Evolutionary conservation across 257 asterid genomes (phyloP).

Genomic region (Apocynum venetum): DNA sequence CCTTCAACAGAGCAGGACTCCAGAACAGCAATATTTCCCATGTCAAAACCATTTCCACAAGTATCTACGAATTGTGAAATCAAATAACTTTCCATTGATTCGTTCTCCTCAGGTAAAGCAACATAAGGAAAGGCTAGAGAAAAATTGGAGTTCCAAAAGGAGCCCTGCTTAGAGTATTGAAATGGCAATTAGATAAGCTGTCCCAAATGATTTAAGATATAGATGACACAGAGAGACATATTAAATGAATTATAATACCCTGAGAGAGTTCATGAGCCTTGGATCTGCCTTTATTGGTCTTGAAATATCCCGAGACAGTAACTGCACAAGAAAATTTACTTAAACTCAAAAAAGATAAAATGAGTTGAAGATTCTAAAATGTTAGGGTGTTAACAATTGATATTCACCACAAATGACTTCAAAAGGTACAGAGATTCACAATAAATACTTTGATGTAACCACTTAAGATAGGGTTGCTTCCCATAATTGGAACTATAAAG

Average conservation of each 20-base stretch:
- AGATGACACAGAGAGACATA: background rate
- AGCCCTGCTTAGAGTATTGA: constrained; percentile 47
- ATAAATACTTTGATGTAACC: too few relatives aligned
- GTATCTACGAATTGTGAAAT: constrained; percentile 65
- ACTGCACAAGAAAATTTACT: constrained; percentile 34
- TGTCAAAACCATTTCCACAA: constrained; percentile 54
- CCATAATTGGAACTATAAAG: background rate
- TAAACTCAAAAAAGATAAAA: background rate
- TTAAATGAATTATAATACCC: constrained; percentile 44
- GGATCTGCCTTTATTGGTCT: constrained; percentile 57
- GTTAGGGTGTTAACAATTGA: background rate
- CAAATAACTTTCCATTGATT: constrained; percentile 61
- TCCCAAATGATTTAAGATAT: background rate
- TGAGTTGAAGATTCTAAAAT: background rate
- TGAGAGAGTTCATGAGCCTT: constrained; percentile 63
- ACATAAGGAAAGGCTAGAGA: constrained; percentile 86
- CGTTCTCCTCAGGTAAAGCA: constrained; percentile 55
- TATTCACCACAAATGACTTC: background rate
- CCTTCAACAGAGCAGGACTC: constrained; percentile 70
- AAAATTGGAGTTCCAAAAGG: constrained; percentile 65
- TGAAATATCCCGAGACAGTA: constrained; percentile 61
- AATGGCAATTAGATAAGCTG: constrained; percentile 12
- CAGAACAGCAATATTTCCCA: constrained; percentile 51
- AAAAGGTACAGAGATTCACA: background rate
- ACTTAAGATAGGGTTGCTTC: background rate